Evolutionary conservation across 2,329 filamentous ascomycete species (phyloP).

Genomic region (Penicillium sp.): DNA sequence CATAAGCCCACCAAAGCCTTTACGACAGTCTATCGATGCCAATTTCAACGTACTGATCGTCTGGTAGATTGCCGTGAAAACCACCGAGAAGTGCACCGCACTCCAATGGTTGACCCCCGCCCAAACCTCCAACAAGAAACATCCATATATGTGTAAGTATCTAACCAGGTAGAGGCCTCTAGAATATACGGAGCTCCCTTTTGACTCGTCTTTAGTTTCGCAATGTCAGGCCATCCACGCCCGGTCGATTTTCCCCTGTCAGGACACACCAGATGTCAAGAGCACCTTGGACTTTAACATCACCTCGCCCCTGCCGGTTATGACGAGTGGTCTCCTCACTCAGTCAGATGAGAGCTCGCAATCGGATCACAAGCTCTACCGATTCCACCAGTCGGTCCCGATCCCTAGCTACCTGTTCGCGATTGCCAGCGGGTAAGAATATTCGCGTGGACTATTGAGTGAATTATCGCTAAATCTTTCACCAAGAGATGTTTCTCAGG

Average conservation of each 20-base stretch:
- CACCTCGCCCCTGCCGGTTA: conserved; percentile 81
- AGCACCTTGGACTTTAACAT: conserved; percentile 91
- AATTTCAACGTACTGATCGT: neutral
- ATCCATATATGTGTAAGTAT: conserved; percentile 79
- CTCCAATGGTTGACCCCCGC: conserved; percentile 92
- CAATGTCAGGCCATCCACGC: conserved; percentile 97
- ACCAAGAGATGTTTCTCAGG: conserved; percentile 74
- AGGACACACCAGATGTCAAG: conserved; percentile 97
- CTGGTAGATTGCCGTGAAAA: conserved; percentile 67
- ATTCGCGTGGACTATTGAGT: neutral
- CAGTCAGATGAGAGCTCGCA: conserved; percentile 55
- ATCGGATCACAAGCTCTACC: conserved; percentile 64
- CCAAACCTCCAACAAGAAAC: conserved; percentile 93
- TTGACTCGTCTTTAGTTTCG: conserved; percentile 56
- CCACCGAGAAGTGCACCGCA: conserved; percentile 85
- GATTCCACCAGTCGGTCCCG: conserved; percentile 85
- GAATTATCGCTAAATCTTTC: neutral
- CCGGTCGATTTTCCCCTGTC: conserved; percentile 90
- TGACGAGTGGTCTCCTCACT: conserved; percentile 77
- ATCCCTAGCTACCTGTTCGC: conserved; percentile 95
- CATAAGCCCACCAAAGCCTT: neutral
- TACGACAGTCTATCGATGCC: neutral
- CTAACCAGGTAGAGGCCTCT: neutral
- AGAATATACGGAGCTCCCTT: neutral
- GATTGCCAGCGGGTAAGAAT: conserved; percentile 62